Base-by-base conservation (phyloP, 768 basidiomycete species). In the Kwoniella sp. region DNA sequence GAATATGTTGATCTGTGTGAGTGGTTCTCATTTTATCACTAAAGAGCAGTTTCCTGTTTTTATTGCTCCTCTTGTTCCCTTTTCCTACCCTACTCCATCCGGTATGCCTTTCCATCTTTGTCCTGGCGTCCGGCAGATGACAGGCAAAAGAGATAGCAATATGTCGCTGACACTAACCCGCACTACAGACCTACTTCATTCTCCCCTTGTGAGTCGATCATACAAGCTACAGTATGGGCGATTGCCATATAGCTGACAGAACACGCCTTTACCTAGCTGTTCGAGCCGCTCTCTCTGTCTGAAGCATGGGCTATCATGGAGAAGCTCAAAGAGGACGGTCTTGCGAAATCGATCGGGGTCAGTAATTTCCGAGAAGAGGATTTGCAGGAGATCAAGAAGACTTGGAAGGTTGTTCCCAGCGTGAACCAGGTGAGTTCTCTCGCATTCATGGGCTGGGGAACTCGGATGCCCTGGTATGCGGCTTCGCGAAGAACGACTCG, bases 301-400 rank as follows among this genome's bases (percentile, higher is more conserved):
- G 82, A 85, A 36, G 74, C 84, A 52, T 89, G 88, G 88, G 82
- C 81, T 46, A 84, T 80, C 2, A 84, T 89, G 84, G 87, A 88
- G 70, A 84, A 83, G 50, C 79, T 85, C 40, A 82, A 86, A 71
- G 72, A 33, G 50, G 69, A 73, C 47, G 72, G 72, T 19, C 54
- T 68, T 21, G 57, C 66, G 25, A 70, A 66, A 60, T 62, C 71
- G 4, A 80, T 82, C 57, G 81, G 81, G 12, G 77, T 82, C 3
- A 76, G 72, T 26, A 82, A 82, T 70, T 81, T 75, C 60, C 68
- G 79, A 4, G 60, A 80, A 26, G 69, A 70, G 36, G 79, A 82
- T 67, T 53, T 80, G 21, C 60, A 78, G 55, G 74, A 74, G 51
- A 56, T 80, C 49, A 56, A 77, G 57, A 59, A 68, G 55, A 65